phyloP scores from a whole-genome alignment of 805 yeast species.

The Kuraishia borneana region DNA sequence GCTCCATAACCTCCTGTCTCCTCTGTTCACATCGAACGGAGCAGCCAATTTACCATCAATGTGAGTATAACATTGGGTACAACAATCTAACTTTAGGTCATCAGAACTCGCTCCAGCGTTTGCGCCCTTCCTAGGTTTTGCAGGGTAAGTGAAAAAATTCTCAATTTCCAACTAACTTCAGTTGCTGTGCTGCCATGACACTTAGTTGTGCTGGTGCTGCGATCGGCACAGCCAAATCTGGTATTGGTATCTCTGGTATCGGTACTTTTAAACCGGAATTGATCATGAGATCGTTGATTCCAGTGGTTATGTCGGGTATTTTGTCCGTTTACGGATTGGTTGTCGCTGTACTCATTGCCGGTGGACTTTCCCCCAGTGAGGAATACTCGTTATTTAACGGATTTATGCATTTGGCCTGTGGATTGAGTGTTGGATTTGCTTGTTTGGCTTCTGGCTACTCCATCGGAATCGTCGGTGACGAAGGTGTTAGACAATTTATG shows the following conservation, averaged over 20 bases:
- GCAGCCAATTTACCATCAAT: not conserved
- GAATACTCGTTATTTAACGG: slow-evolving; percentile 87
- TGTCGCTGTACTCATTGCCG: slow-evolving; percentile 92
- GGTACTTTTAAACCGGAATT: slow-evolving; percentile 96
- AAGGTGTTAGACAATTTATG: slow-evolving; percentile 97
- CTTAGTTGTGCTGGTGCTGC: slow-evolving; percentile 97
- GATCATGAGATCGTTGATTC: slow-evolving; percentile 90
- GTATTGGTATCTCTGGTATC: slow-evolving; percentile 96
- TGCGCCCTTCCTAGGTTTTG: slow-evolving; percentile 97
- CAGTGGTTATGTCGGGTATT: slow-evolving; percentile 98
- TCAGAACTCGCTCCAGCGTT: slow-evolving; percentile 75
- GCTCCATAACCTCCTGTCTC: not conserved
- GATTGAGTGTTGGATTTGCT: slow-evolving; percentile 91
- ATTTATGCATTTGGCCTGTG: slow-evolving; percentile 97
- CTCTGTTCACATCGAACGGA: not conserved
- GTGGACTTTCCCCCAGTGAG: slow-evolving; percentile 68
- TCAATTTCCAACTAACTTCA: slow-evolving; percentile 6
- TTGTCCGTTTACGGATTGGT: slow-evolving; percentile 94
- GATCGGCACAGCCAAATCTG: slow-evolving; percentile 95
- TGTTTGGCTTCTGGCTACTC: slow-evolving; percentile 96
- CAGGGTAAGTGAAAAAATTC: slow-evolving; percentile 42
- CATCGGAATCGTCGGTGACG: slow-evolving; percentile 98
- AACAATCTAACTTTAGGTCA: too few species aligned
- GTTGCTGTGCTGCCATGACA: slow-evolving; percentile 84
- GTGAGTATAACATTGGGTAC: too few species aligned